Percentiles rank a stretch among this genome's conserved stretches.
phyloP scores from a whole-genome alignment of 208 protist species.

The Acanthamoeba rhysodes region DNA sequence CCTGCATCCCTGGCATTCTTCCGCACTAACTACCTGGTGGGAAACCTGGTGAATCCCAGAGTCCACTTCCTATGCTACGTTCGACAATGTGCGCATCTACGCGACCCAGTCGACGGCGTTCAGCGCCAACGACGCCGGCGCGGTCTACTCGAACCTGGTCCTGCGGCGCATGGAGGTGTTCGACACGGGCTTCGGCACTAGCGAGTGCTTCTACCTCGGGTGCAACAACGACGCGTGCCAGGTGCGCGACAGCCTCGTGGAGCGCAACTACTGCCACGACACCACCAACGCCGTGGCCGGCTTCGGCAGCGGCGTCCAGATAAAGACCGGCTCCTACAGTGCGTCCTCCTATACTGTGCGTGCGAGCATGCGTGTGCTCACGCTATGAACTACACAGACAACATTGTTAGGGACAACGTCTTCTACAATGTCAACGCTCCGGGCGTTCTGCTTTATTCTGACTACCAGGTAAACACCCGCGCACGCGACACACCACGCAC shows the following conservation, averaged over 20 bases:
- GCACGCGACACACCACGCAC: background rate
- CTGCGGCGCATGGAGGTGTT: conserved; percentile 31
- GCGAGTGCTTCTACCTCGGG: conserved; percentile 37
- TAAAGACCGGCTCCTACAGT: conserved; percentile 25
- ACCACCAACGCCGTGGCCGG: background rate
- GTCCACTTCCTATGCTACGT: background rate
- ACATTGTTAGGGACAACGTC: conserved; percentile 9
- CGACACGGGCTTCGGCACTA: background rate
- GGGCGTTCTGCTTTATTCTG: background rate
- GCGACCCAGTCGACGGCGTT: background rate
- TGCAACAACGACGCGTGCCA: background rate
- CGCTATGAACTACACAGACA: background rate
- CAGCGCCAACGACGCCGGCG: background rate
- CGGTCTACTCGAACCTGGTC: background rate
- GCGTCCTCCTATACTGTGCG: background rate
- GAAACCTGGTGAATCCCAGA: background rate
- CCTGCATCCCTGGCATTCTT: background rate
- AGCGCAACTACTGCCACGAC: conserved; percentile 56
- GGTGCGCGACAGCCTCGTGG: background rate
- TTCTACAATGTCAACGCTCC: background rate
- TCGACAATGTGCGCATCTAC: background rate
- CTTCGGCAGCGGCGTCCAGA: conserved; percentile 3
- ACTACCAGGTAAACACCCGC: background rate
- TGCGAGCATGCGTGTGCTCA: background rate
- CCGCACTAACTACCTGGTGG: no score